These are phyloP conservation scores for Trypanosoma congolense DNA, from an alignment of 208 protist species.

Conservation along the genomic window DNA sequence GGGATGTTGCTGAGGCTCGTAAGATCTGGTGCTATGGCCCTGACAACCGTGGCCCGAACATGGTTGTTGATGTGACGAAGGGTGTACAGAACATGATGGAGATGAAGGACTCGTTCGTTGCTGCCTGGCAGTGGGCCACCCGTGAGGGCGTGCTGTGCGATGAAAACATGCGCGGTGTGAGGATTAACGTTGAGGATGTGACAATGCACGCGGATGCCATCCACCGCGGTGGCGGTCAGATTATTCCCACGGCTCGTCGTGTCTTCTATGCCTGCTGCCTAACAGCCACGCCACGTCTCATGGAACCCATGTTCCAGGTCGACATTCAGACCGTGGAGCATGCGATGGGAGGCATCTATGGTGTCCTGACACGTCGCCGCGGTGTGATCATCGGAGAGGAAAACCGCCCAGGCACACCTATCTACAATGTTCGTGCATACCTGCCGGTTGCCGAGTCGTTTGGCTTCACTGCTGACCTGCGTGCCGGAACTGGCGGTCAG, in stretches of 20 bases:
- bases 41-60: slow-evolving; percentile 94
- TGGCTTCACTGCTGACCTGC: slow-evolving; percentile 95
- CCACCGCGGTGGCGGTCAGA: slow-evolving; percentile 98
- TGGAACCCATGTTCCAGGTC: slow-evolving; percentile 98
- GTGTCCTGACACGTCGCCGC: slow-evolving; percentile 93
- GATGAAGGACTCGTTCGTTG: slow-evolving; percentile 96
- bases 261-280: slow-evolving; percentile 94
- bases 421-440: slow-evolving; percentile 97
- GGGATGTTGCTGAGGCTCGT: slow-evolving; percentile 90
- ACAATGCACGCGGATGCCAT: slow-evolving; percentile 98
- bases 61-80: slow-evolving; percentile 97
- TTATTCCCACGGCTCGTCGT: slow-evolving; percentile 95
- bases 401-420: slow-evolving; percentile 93
- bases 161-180: slow-evolving; percentile 96
- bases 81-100: slow-evolving; percentile 98
- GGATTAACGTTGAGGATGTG: slow-evolving; percentile 96
- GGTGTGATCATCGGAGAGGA: slow-evolving; percentile 96
- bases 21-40: slow-evolving; percentile 99
- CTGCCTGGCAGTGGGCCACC: slow-evolving; percentile 95
- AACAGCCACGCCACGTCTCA: slow-evolving; percentile 88
- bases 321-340: slow-evolving; percentile 96
- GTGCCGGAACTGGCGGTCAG: slow-evolving; percentile 93
- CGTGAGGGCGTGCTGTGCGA: slow-evolving; percentile 93
- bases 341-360: slow-evolving; percentile 96
- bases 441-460: slow-evolving; percentile 99